phyloP scores from a whole-genome alignment of 2,329 filamentous ascomycete genomes.

The Aspergillus pseudotamarii region DNA sequence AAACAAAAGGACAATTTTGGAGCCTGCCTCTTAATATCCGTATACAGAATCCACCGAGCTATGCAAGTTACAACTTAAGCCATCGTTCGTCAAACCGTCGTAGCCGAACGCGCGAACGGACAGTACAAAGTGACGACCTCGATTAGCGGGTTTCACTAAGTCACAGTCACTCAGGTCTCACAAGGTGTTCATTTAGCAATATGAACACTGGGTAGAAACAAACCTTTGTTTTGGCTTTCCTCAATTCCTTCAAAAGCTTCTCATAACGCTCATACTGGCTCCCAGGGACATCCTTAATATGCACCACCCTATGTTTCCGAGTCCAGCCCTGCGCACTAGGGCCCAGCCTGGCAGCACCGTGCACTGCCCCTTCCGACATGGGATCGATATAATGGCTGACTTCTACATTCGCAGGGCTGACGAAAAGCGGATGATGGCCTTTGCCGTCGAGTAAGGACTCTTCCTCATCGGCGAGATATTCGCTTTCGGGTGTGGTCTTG shows the following conservation, averaged over 20 bases:
- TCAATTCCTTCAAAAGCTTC: slow-evolving; percentile 19
- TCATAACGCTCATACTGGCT: slow-evolving; percentile 11
- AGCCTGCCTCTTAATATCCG: neutral
- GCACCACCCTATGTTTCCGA: slow-evolving; percentile 23
- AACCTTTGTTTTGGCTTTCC: slow-evolving; percentile 3
- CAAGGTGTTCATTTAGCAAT: no score
- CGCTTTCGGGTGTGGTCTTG: slow-evolving; percentile 24
- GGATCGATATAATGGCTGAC: slow-evolving; percentile 24
- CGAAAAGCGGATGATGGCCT: slow-evolving; percentile 23
- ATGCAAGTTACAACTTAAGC: neutral
- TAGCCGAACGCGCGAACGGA: neutral
- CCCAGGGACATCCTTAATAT: slow-evolving; percentile 19
- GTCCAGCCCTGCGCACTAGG: slow-evolving; percentile 29
- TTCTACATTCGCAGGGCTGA: slow-evolving; percentile 28
- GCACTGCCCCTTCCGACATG: slow-evolving; percentile 20
- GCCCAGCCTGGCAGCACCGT: slow-evolving; percentile 16
- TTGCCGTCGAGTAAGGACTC: slow-evolving; percentile 27
- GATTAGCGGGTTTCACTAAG: neutral
- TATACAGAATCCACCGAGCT: neutral
- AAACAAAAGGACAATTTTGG: neutral
- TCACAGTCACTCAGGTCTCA: neutral
- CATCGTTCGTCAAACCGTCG: neutral
- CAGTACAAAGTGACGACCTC: no score
- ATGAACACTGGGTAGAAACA: neutral
- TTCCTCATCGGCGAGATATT: slow-evolving; percentile 23